Conservation (phyloP, 2,329 filamentous ascomycete genomes). For the Aspergillus viridinutans region DNA sequence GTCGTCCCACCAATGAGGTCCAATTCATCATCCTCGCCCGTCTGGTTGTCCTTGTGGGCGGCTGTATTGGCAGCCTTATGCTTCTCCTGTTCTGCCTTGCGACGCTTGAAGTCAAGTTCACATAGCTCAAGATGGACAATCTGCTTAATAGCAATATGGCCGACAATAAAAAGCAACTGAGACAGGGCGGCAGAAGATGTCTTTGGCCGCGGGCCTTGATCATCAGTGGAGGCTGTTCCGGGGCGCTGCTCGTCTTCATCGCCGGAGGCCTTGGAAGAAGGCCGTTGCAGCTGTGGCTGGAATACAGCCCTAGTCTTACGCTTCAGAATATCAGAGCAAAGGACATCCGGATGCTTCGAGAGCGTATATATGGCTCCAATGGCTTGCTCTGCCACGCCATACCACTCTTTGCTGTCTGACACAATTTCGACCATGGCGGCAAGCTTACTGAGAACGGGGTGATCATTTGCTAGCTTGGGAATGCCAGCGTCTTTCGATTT, state of each 20-base stretch:
- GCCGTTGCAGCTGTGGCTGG: constrained; percentile 38
- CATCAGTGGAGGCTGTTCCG: constrained; percentile 30
- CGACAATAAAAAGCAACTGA: constrained; percentile 89
- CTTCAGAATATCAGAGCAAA: constrained; percentile 86
- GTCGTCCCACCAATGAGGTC: constrained; percentile 96
- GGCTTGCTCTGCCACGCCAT: constrained; percentile 88
- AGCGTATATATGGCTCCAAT: constrained; percentile 92
- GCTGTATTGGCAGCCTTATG: constrained; percentile 42
- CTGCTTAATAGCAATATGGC: constrained; percentile 96
- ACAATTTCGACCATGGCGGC: constrained; percentile 80
- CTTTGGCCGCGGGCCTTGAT: constrained; percentile 53
- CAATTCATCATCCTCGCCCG: constrained; percentile 76
- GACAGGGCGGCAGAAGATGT: constrained; percentile 70
- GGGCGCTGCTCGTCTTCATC: constrained; percentile 32
- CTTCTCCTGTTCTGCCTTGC: constrained; percentile 61
- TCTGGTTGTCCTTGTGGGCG: constrained; percentile 49
- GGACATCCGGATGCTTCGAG: constrained; percentile 86
- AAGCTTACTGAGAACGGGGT: constrained; percentile 76
- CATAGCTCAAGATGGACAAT: constrained; percentile 98
- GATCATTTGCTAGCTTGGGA: constrained; percentile 82
- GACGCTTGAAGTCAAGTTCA: constrained; percentile 94
- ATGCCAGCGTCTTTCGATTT: constrained; percentile 63
- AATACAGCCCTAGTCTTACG: constrained; percentile 84
- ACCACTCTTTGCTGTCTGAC: constrained; percentile 92
- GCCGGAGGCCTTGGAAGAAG: constrained; percentile 23